Evolutionary conservation across 1,139 yeast genomes (phyloP).

Genomic region (Wickerhamiella infanticola): DNA sequence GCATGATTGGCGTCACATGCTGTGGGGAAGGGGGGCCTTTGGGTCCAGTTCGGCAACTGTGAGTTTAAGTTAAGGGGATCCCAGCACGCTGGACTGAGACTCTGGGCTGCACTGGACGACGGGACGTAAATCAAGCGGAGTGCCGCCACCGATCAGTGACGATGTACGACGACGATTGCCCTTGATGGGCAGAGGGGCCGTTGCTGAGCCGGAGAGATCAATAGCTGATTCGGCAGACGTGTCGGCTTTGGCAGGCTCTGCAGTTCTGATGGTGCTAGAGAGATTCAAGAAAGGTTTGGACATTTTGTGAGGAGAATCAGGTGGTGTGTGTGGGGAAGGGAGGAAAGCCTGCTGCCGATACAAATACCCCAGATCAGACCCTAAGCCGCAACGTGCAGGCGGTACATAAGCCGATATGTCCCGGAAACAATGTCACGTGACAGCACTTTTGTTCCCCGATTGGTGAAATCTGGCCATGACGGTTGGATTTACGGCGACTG

Average conservation of each 20-base stretch:
- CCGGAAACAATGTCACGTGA: no score
- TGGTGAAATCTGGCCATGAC: no score
- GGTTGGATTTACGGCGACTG: no score
- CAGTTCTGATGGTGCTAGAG: neutral
- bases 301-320: neutral
- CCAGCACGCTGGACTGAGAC: neutral
- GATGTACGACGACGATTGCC: slow-evolving; percentile 11
- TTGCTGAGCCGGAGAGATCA: slow-evolving; percentile 5
- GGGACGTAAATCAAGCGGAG: slow-evolving; percentile 12
- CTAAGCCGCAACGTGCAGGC: no score
- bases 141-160: slow-evolving; percentile 14
- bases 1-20: neutral
- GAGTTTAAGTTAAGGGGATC: neutral
- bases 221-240: slow-evolving; percentile 1
- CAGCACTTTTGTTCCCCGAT: no score
- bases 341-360: neutral
- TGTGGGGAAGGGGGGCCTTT: neutral
- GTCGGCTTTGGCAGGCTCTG: neutral
- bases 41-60: neutral
- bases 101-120: slow-evolving; percentile 2
- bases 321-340: neutral
- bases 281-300: neutral
- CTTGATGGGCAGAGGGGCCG: slow-evolving; percentile 1
- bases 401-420: no score
- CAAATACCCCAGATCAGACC: no score